Base-by-base conservation (phyloP, 164 flowering plant genomes). In the Houttuynia cordata region DNA sequence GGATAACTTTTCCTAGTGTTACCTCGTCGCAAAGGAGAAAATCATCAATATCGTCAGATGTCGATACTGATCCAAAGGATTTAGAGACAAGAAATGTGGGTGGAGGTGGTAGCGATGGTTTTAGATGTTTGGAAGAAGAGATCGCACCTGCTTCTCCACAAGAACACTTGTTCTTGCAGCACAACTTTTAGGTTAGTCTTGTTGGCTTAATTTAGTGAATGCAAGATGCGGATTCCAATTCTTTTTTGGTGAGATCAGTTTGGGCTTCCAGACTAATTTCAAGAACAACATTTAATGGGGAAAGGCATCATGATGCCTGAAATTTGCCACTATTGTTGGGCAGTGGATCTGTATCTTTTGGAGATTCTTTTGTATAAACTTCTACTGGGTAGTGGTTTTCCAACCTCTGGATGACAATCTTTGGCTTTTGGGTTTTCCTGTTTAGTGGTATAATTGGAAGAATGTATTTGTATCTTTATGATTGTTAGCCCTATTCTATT, bases 1-100 rank as follows among this genome's bases (percentile, higher is more conserved):
- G 98, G 98, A 93, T 93, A 53, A 93, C 97, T 2, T 93, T 90
- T 69, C 98, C 98, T 0, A 90, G 97, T 59, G 91, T 90, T 2
- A 68, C 98, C 10, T 93, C 98, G 4, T 93, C 97, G 0, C 92
- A 87, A 64, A 83, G 98, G 74, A 80, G 94, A 70, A 92, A 93
- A 62, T 92, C 98, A 0, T 89, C 98, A 0, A 85, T 72, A 8
- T 88, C 37, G 6, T 30, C 96, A 4, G 95, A 87, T 0, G 92
- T 82, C 12, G 96, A 87, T 64, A 73, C 73, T 19, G 87, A 85
- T 39, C 84, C 71, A 34, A 84, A 79, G 75, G 74, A 67, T 54
- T 18, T 57, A 10, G 95, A 82, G 23, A 58, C 67, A 1, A 77
- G 64, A 59, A 81, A 74, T 59, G 1, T 42, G 12, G 85, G 78